Conservation (phyloP, 1,139 yeast genomes). For the Taphrina deformans region DNA sequence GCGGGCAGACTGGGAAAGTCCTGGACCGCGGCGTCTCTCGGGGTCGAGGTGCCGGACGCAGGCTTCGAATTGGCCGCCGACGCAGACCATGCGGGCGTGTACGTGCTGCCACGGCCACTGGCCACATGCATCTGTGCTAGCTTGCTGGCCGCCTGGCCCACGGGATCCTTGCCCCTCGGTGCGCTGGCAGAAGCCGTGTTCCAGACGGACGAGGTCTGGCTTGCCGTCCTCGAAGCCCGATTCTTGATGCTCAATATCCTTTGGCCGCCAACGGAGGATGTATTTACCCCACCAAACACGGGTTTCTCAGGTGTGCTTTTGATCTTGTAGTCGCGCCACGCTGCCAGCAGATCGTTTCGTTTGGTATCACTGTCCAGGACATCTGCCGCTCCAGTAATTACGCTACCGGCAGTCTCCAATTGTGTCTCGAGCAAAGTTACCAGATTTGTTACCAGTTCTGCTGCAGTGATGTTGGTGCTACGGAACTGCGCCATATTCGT, state of each 20-base stretch:
- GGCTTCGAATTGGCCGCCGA: slow-evolving; percentile 21
- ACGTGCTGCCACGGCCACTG: slow-evolving; percentile 12
- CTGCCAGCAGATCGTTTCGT: slow-evolving; percentile 33
- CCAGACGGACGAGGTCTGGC: slow-evolving; percentile 35
- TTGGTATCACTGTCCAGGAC: slow-evolving; percentile 29
- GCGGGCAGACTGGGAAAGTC: slow-evolving; percentile 26
- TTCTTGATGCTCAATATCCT: slow-evolving; percentile 33
- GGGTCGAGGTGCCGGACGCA: slow-evolving; percentile 25
- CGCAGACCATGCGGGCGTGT: slow-evolving; percentile 31
- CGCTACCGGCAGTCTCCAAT: slow-evolving; percentile 29
- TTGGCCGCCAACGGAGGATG: slow-evolving; percentile 24
- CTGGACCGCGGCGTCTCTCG: neutral
- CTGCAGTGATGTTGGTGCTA: slow-evolving; percentile 27
- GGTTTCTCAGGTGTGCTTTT: slow-evolving; percentile 9
- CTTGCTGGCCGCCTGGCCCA: neutral
- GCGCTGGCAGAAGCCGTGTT: slow-evolving; percentile 26
- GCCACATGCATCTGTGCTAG: slow-evolving; percentile 15
- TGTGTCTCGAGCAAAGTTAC: slow-evolving; percentile 10
- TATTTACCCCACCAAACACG: neutral
- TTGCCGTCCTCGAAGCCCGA: slow-evolving; percentile 27
- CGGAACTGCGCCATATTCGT: slow-evolving; percentile 29
- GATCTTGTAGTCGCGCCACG: slow-evolving; percentile 37
- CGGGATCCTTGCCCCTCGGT: neutral
- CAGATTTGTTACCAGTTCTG: slow-evolving; percentile 29
- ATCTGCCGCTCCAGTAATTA: slow-evolving; percentile 29